Evolutionary conservation across 306 rosid species (phyloP).

Genomic region (Urtica urens): DNA sequence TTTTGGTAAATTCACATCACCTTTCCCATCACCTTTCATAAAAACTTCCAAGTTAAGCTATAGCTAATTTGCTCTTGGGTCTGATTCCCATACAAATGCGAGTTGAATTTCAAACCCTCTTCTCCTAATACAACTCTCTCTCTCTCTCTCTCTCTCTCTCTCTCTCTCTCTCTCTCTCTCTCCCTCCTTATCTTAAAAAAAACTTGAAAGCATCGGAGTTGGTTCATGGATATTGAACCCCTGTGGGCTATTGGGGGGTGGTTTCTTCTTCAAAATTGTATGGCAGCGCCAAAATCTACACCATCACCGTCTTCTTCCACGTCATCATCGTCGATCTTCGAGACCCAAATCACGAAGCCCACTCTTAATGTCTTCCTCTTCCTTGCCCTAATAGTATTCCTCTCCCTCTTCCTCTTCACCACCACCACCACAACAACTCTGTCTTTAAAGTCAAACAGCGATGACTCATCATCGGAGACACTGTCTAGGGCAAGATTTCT

Average conservation of each 20-base stretch:
- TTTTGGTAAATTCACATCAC: conserved; percentile 31
- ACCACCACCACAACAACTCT: conserved; percentile 16
- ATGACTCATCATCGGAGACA: conserved; percentile 3
- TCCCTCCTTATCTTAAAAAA: conserved; percentile 5
- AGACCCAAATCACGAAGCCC: conserved; percentile 29
- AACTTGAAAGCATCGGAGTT: conserved; percentile 43
- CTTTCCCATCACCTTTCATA: conserved; percentile 30
- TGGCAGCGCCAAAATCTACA: conserved; percentile 65
- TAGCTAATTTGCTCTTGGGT: conserved; percentile 13
- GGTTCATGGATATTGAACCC: conserved; percentile 99
- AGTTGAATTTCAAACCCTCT: conserved; percentile 52
- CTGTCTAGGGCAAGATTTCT: conserved; percentile 25
- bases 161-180: conserved; percentile 9
- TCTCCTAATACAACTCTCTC: conserved; percentile 39
- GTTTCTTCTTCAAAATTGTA: conserved; percentile 80
- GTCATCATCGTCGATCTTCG: conserved; percentile 16
- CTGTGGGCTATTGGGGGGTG: conserved; percentile 99
- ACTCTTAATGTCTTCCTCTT: conserved; percentile 27
- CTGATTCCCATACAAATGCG: conserved; percentile 37
- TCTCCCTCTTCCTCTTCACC: conserved; percentile 42
- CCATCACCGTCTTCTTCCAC: conserved; percentile 28
- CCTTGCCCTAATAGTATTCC: conserved; percentile 43
- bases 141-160: conserved; percentile 16
- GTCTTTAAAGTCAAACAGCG: conserved; percentile 21
- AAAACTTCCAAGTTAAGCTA: conserved; percentile 38